A percentile compares a stretch with the other conserved stretches of the same genome.
phyloP scores from a whole-genome alignment of 2,329 filamentous ascomycete genomes.

The Pyrenochaeta sp. region DNA sequence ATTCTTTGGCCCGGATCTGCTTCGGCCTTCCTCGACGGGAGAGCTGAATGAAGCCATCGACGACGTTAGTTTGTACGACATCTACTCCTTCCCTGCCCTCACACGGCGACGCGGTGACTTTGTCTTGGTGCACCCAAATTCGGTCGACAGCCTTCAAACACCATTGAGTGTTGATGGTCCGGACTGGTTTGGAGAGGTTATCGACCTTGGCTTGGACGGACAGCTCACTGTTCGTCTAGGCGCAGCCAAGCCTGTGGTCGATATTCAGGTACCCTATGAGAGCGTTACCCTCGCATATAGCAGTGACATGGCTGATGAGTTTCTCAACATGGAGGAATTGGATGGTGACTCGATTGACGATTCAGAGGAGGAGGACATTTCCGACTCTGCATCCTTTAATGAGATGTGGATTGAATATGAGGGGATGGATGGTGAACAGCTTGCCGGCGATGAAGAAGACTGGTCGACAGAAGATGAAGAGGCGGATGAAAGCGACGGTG shows the following conservation, averaged over 20 bases:
- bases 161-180: slow-evolving; percentile 30
- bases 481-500: slow-evolving; percentile 27
- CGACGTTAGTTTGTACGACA: slow-evolving; percentile 67
- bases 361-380: slow-evolving; percentile 42
- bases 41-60: slow-evolving; percentile 53
- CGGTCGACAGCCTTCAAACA: slow-evolving; percentile 16
- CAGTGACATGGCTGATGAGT: slow-evolving; percentile 50
- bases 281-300: slow-evolving; percentile 59
- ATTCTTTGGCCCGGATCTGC: slow-evolving; percentile 47
- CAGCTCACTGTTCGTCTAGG: slow-evolving; percentile 63
- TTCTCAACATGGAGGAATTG: slow-evolving; percentile 30
- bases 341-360: slow-evolving; percentile 43
- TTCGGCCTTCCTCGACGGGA: slow-evolving; percentile 56
- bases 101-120: slow-evolving; percentile 62
- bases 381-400: slow-evolving; percentile 44
- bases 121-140: slow-evolving; percentile 57
- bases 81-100: slow-evolving; percentile 59
- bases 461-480: slow-evolving; percentile 51
- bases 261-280: slow-evolving; percentile 60
- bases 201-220: slow-evolving; percentile 63
- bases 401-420: slow-evolving; percentile 52
- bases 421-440: slow-evolving; percentile 43
- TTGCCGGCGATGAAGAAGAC: slow-evolving; percentile 43
- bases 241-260: slow-evolving; percentile 57
- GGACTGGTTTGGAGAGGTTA: slow-evolving; percentile 66